Evolutionary conservation across 1,139 yeast genomes (phyloP).

Genomic region (Lizanozyma gosingica): DNA sequence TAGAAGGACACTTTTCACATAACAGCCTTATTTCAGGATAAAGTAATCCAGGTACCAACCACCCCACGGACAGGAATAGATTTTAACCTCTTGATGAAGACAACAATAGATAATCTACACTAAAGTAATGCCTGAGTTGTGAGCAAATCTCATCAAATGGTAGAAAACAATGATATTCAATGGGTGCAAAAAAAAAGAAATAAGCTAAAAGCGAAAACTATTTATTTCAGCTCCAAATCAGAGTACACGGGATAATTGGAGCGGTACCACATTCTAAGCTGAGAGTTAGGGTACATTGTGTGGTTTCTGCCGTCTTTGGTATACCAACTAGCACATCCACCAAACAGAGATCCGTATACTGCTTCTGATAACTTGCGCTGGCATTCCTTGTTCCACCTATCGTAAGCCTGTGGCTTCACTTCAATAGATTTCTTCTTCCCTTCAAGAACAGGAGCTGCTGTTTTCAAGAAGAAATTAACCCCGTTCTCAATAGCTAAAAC

Average conservation of each 20-base stretch:
- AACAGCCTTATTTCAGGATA: too few relatives aligned
- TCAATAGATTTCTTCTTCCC: conserved; percentile 21
- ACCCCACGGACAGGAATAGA: too few relatives aligned
- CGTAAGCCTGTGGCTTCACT: conserved; percentile 26
- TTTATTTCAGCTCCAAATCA: conserved; percentile 14
- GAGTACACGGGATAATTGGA: conserved; percentile 20
- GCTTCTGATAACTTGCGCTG: conserved; percentile 20
- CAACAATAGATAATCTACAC: too few relatives aligned
- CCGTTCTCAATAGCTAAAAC: conserved; percentile 34
- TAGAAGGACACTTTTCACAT: too few relatives aligned
- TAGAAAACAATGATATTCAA: too few relatives aligned
- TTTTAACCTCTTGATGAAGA: too few relatives aligned
- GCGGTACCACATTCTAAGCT: conserved; percentile 7
- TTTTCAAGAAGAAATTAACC: conserved; percentile 16
- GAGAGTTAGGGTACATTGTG: conserved; percentile 34
- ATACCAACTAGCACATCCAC: conserved; percentile 40
- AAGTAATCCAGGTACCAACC: too few relatives aligned
- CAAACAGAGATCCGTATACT: conserved; percentile 33
- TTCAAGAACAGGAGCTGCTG: conserved; percentile 20
- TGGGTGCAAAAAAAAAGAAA: too few relatives aligned
- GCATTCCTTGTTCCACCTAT: conserved; percentile 24
- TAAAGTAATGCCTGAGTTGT: too few relatives aligned
- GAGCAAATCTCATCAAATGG: too few relatives aligned
- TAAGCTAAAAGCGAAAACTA: too few relatives aligned
- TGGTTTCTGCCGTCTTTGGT: conserved; percentile 18